Evolutionary conservation across 148 eudicot species (phyloP), one percentile per base, ranked within the genome.

Genomic region (Silene latifolia): DNA sequence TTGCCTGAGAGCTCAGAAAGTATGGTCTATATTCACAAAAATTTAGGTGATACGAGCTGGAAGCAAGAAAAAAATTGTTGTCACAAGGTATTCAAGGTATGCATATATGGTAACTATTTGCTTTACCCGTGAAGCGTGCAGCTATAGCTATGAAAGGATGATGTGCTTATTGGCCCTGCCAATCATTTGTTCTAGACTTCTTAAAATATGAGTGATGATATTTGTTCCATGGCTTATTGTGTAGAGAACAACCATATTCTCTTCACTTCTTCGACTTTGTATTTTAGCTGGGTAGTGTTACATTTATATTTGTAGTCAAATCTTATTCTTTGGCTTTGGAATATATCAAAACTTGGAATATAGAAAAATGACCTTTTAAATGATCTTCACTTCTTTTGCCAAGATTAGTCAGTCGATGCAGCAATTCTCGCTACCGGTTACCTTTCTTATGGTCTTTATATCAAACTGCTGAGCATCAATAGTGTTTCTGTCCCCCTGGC

Each of bases 21-120:
- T n/a, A 25, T 63, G 66, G 27, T 63, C 15, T 65, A 14, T 54
- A 63, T 72, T 27, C n/a, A n/a, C 63, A 66, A 25, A n/a, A 65
- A 64, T 72, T 77, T 68, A 91, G 95, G 86, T 83, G 77, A 71
- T 47, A 64, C 80, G 78, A 78, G 81, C 79, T 78, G 83, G 63
- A 32, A 80, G 62, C 60, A 81, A 73, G 35, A 77, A 70, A 42
- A 85, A 86, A 29, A 32, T 63, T 65, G 72, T 82, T 75, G 76
- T 84, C 72, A 60, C 58, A 23, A 79, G 75, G 72, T 86, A 93
- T 32, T 84, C 96, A 77, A 91, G 98, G 97, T 94, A 82, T 68
- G 5, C 42, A 5, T n/a, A 67, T 3, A 9, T 66, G 44, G 39
- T 29, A 17, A 39, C 14, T 51, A 4, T 64, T 69, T 69, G 11